A percentile compares a stretch with the other conserved stretches of the same genome.
phyloP scores from a whole-genome alignment of 2,329 filamentous ascomycete species.

The Sclerotinia subarctica region DNA sequence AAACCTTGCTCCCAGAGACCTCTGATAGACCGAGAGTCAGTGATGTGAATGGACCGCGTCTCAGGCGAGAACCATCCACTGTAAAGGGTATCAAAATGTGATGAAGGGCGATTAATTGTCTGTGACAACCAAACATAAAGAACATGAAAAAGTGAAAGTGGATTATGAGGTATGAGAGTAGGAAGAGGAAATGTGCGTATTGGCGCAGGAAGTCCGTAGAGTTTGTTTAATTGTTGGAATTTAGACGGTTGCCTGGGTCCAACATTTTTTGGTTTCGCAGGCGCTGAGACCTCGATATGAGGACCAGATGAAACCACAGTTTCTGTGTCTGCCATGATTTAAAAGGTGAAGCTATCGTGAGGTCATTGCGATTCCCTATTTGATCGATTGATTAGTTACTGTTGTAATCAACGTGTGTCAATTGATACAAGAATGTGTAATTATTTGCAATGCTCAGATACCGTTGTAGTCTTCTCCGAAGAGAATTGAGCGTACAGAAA shows the following conservation, averaged over 20 bases:
- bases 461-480: slow-evolving; percentile 80
- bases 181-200: slow-evolving; percentile 81
- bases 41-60: slow-evolving; percentile 81
- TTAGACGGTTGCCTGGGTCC: slow-evolving; percentile 31
- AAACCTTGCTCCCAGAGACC: slow-evolving; percentile 96
- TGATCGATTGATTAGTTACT: slow-evolving; percentile 24
- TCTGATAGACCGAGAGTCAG: slow-evolving; percentile 69
- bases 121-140: slow-evolving; percentile 74
- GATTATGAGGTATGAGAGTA: slow-evolving; percentile 86
- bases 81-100: slow-evolving; percentile 63
- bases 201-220: slow-evolving; percentile 79
- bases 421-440: slow-evolving; percentile 17
- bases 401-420: neutral
- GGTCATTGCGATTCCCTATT: slow-evolving; percentile 31
- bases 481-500: slow-evolving; percentile 64
- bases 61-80: slow-evolving; percentile 75
- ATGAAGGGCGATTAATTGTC: slow-evolving; percentile 60
- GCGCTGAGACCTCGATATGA: slow-evolving; percentile 6
- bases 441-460: slow-evolving; percentile 70
- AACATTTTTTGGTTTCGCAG: slow-evolving; percentile 23
- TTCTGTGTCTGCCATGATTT: slow-evolving; percentile 32
- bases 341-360: slow-evolving; percentile 26
- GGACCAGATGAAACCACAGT: slow-evolving; percentile 19
- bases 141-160: slow-evolving; percentile 80
- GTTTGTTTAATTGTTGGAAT: slow-evolving; percentile 57